Base-by-base conservation (phyloP, 805 yeast genomes). In the Komagataella phaffii region DNA sequence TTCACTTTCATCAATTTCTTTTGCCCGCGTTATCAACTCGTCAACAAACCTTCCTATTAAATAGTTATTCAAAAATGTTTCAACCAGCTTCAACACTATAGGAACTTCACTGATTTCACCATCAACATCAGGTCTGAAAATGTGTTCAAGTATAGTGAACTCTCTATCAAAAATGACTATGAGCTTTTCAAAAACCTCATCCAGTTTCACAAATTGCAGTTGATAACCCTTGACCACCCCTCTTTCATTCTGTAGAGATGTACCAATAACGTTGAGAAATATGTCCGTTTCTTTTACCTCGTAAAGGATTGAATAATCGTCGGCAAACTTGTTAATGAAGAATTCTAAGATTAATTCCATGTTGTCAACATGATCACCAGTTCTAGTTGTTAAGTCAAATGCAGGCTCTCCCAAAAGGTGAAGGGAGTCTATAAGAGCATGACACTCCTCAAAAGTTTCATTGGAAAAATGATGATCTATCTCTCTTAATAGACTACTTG, bases 401-500 rank as follows among this genome's bases (percentile, higher is more conserved):
- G 62, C 63, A 2, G 65, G 66, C 45, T 54, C 52, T 7, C 40
- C 40, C 10, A 30, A 30, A 30, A 30, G n/a, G 14, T 30, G 40
- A 30, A 30, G 40, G 5, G 40, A 30, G 3, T 45, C 36, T n/a
- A 65, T 58, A 36, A 66, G 51, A n/a, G 50, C 52, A 24, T 54
- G 52, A 12, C 76, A 71, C 18, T 64, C 62, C 2, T 58, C 62
- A 55, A 64, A 76, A 45, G 81, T 78, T 47, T 70, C 65, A 1
- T 70, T 59, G 47, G 75, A 78, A 53, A 75, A 73, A 54, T 75
- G 81, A 30, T 72, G 64, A 50, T 85, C 90, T 53, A 86, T 72
- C 60, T 88, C 95, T 48, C 79, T 65, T 14, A 87, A 62, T 6
- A 85, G 72, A 0, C 93, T 86, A 60, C 76, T 83, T 45, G 84